Evolutionary conservation across 2,329 filamentous ascomycete species (phyloP).

Genomic region (Cladosporium sp.): DNA sequence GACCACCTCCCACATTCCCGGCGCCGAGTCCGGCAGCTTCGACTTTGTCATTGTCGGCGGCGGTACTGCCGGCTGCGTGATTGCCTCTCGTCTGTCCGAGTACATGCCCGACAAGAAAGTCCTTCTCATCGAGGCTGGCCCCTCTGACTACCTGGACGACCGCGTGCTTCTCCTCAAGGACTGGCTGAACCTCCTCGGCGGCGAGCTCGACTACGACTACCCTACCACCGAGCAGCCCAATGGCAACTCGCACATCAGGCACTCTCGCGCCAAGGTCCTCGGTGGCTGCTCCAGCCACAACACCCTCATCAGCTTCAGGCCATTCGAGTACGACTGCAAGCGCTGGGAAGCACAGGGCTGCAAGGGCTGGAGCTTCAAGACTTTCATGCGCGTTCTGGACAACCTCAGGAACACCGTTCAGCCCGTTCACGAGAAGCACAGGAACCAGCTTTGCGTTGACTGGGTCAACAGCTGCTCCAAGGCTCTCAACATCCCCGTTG

Average conservation of each 20-base stretch:
- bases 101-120: constrained; percentile 79
- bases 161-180: constrained; percentile 81
- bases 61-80: constrained; percentile 80
- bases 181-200: constrained; percentile 80
- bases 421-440: constrained; percentile 77
- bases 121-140: constrained; percentile 81
- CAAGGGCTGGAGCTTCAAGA: constrained; percentile 81
- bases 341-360: constrained; percentile 80
- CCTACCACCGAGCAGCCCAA: constrained; percentile 82
- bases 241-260: constrained; percentile 87
- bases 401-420: constrained; percentile 86
- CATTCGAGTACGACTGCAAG: constrained; percentile 82
- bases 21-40: constrained; percentile 62
- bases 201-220: constrained; percentile 89
- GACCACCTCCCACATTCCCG: constrained; percentile 65
- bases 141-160: constrained; percentile 84
- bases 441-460: constrained; percentile 87
- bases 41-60: constrained; percentile 85
- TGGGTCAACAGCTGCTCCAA: constrained; percentile 79
- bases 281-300: constrained; percentile 93
- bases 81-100: constrained; percentile 73
- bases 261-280: constrained; percentile 87
- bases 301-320: constrained; percentile 87
- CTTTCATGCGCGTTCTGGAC: constrained; percentile 75
- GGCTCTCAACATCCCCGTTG: constrained; percentile 74